phyloP scores from a whole-genome alignment of 345 rosid species.

The Salix exigua region DNA sequence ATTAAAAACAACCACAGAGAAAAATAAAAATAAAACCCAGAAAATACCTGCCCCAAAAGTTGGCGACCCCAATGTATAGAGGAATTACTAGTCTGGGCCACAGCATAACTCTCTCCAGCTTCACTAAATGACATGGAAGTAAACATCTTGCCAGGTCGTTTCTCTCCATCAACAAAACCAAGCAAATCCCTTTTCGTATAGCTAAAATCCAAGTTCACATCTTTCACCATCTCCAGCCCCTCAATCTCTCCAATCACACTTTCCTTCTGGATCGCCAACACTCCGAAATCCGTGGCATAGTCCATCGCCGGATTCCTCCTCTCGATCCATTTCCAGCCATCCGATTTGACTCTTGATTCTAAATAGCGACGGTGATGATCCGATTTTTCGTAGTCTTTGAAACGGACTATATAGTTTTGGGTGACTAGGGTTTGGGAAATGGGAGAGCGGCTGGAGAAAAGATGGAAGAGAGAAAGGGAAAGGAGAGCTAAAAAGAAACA shows the following conservation, averaged over 20 bases:
- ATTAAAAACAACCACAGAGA: background rate
- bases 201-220: constrained; percentile 62
- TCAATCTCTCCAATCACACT: constrained; percentile 54
- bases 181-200: constrained; percentile 59
- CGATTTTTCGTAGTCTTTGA: constrained; percentile 55
- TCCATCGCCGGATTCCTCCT: constrained; percentile 67
- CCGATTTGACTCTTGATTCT: constrained; percentile 44
- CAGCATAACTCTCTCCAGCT: constrained; percentile 35
- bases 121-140: constrained; percentile 82
- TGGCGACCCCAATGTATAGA: constrained; percentile 70
- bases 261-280: constrained; percentile 51
- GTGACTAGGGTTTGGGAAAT: constrained; percentile 22
- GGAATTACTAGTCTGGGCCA: constrained; percentile 49
- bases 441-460: background rate
- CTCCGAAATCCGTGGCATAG: constrained; percentile 81
- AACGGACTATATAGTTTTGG: constrained; percentile 68
- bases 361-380: constrained; percentile 56
- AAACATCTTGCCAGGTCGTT: constrained; percentile 86
- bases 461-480: constrained; percentile 12
- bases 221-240: constrained; percentile 62
- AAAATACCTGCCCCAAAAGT: constrained; percentile 59
- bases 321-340: constrained; percentile 89
- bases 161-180: constrained; percentile 54
- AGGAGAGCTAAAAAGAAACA: constrained; percentile 8
- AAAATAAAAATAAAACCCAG: background rate